phyloP scores from a whole-genome alignment of 345 rosid species.

The Boechera divaricarpa region DNA sequence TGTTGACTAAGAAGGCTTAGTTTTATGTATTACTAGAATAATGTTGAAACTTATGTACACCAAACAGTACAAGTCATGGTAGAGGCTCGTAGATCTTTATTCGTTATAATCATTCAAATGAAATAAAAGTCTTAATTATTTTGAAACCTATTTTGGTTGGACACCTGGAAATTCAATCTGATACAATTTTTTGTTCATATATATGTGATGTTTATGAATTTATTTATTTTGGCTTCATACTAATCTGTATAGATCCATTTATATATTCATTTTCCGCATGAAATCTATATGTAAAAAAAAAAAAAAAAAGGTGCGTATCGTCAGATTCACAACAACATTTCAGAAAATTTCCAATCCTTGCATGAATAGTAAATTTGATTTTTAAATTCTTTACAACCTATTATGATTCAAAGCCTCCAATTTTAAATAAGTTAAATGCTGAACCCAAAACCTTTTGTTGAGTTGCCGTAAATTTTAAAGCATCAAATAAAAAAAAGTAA shows the following conservation, averaged over 20 bases:
- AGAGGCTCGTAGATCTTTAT: neutral
- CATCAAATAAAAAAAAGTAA: neutral
- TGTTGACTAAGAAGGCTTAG: neutral
- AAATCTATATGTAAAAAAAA: no score
- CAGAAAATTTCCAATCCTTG: neutral
- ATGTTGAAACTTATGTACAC: slow-evolving; percentile 5
- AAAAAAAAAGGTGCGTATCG: no score
- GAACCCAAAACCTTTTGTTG: neutral
- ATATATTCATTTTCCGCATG: neutral
- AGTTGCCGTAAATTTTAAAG: slow-evolving; percentile 20
- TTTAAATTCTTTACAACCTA: neutral
- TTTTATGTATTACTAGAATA: neutral
- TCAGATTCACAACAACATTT: neutral
- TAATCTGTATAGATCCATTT: neutral
- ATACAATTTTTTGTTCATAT: neutral
- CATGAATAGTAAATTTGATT: neutral
- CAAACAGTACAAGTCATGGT: neutral
- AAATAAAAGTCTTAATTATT: neutral
- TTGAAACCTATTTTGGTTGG: neutral
- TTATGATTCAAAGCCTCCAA: neutral
- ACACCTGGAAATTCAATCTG: neutral
- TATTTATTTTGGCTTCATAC: neutral
- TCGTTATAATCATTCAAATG: slow-evolving; percentile 1
- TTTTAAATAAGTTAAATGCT: neutral
- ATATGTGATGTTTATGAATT: neutral